Percentiles rank a stretch among this genome's conserved stretches.
Evolutionary conservation across 2,329 filamentous ascomycete species (phyloP).

Genomic region (Aspergillus ibericus): DNA sequence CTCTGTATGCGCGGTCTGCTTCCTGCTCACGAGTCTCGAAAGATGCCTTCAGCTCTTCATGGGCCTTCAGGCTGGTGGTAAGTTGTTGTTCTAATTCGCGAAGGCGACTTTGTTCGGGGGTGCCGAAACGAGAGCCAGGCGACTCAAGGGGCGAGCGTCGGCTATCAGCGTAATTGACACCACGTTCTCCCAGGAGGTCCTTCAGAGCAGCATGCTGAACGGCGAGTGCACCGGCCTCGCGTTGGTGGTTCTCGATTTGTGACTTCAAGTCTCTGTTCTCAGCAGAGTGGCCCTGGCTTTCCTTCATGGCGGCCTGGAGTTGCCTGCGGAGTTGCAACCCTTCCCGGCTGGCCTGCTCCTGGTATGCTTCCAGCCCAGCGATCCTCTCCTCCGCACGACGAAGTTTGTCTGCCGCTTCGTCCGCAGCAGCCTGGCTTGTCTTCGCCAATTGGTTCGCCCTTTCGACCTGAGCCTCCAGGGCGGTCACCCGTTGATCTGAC

Average conservation of each 20-base stretch:
- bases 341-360: slow-evolving; percentile 94
- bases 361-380: slow-evolving; percentile 92
- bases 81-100: slow-evolving; percentile 88
- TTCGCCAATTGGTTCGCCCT: slow-evolving; percentile 76
- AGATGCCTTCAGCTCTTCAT: slow-evolving; percentile 78
- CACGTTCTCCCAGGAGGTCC: slow-evolving; percentile 85
- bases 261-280: slow-evolving; percentile 80
- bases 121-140: slow-evolving; percentile 71
- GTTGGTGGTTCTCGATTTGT: slow-evolving; percentile 78
- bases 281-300: slow-evolving; percentile 77
- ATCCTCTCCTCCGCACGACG: slow-evolving; percentile 94
- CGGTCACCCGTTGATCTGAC: slow-evolving; percentile 59
- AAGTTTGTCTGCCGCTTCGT: slow-evolving; percentile 82
- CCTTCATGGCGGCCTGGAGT: slow-evolving; percentile 78
- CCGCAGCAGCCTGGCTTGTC: slow-evolving; percentile 86
- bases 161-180: slow-evolving; percentile 71
- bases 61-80: slow-evolving; percentile 70
- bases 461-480: slow-evolving; percentile 77
- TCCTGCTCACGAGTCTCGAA: slow-evolving; percentile 81
- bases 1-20: slow-evolving; percentile 83
- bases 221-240: slow-evolving; percentile 89
- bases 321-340: slow-evolving; percentile 87
- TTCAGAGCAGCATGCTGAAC: slow-evolving; percentile 93
- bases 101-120: slow-evolving; percentile 75
- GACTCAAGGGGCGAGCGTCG: slow-evolving; percentile 72